Evolutionary conservation across 2,329 filamentous ascomycete species (phyloP).

Genomic region (Aspergillus chevalieri): DNA sequence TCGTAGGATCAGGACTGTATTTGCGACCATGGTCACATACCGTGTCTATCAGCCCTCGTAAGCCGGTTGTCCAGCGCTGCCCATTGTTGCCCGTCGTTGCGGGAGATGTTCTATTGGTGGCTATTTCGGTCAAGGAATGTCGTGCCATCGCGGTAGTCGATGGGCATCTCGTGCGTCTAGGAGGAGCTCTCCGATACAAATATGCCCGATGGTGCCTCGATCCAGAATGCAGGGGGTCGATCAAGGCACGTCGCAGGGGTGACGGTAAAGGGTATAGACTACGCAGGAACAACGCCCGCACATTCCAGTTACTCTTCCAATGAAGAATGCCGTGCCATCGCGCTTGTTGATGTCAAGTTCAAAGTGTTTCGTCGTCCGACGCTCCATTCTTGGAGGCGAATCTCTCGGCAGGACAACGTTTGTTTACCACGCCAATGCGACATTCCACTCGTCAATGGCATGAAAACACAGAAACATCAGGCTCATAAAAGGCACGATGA

Average conservation of each 20-base stretch:
- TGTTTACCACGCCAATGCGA: constrained; percentile 8
- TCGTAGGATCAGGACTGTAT: not conserved
- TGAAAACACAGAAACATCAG: not conserved
- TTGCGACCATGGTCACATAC: no score
- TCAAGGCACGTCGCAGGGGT: not conserved
- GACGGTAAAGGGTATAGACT: no score
- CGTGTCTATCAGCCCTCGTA: no score
- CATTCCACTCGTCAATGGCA: constrained; percentile 4
- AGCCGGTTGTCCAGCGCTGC: no score
- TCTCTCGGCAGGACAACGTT: not conserved
- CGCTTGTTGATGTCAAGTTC: not conserved
- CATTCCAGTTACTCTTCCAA: not conserved
- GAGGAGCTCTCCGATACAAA: no score
- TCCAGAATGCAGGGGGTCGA: no score
- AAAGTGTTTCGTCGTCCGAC: not conserved
- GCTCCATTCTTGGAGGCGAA: not conserved
- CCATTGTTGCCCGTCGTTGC: no score
- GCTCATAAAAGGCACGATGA: not conserved
- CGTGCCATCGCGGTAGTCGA: no score
- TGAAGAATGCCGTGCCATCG: not conserved
- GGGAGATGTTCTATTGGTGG: no score
- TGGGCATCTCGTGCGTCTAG: no score
- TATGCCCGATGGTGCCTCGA: no score
- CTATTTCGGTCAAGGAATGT: no score
- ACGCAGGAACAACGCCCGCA: not conserved